Conservation (phyloP, 2,329 filamentous ascomycete species). For the Penicillium psychrosexuale region DNA sequence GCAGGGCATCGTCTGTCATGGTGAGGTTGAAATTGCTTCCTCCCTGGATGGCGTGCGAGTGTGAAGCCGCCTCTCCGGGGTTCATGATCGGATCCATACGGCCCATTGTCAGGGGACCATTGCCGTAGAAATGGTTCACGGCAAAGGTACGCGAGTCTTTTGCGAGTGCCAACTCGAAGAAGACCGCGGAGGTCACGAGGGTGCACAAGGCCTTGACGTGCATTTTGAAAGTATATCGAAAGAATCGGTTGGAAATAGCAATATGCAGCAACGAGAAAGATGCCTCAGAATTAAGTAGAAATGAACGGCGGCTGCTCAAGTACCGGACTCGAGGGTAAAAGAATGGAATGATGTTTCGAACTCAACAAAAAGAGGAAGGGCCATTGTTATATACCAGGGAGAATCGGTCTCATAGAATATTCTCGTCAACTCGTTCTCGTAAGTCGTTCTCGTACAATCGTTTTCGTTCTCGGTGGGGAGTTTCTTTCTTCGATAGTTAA, state of each 20-base stretch:
- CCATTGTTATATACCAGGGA: not conserved
- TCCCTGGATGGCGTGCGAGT: constrained; percentile 69
- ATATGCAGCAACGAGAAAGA: not conserved
- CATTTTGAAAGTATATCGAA: not conserved
- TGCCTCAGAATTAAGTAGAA: not conserved
- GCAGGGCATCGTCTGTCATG: constrained; percentile 60
- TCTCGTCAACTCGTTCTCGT: not conserved
- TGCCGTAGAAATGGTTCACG: constrained; percentile 19
- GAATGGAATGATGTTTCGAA: not conserved
- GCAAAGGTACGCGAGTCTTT: constrained; percentile 17
- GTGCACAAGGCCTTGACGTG: not conserved
- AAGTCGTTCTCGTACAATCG: not conserved
- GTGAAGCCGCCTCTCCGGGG: constrained; percentile 57
- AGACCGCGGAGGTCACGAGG: not conserved
- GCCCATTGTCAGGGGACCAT: constrained; percentile 12
- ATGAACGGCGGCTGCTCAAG: not conserved
- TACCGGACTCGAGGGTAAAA: constrained; percentile 5
- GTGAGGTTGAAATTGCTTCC: constrained; percentile 64
- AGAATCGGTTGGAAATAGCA: not conserved
- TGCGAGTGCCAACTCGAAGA: not conserved
- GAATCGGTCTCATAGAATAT: not conserved
- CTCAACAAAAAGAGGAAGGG: not conserved
- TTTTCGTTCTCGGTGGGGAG: too few species aligned
- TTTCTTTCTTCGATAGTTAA: not conserved
- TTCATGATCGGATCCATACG: constrained; percentile 62